Evolutionary conservation across 768 basidiomycete genomes (phyloP).

Genomic region (Ramaria rubella): DNA sequence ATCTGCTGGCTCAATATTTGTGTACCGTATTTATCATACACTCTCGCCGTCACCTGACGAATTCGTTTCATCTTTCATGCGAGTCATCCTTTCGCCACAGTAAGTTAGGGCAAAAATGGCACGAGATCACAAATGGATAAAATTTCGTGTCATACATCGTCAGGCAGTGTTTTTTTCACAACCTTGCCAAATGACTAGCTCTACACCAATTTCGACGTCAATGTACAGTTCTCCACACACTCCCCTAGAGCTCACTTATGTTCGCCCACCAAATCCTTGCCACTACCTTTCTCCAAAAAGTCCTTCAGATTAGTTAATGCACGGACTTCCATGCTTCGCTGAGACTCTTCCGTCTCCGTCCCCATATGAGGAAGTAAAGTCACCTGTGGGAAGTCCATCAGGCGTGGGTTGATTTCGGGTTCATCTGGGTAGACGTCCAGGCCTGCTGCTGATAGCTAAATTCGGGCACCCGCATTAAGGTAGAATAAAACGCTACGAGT

Average conservation of each 20-base stretch:
- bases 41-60: too few species aligned
- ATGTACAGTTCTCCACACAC: neutral
- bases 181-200: neutral
- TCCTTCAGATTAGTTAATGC: constrained; percentile 72
- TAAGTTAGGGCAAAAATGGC: too few species aligned
- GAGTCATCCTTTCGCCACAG: too few species aligned
- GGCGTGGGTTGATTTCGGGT: constrained; percentile 68
- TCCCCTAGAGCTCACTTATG: constrained; percentile 8
- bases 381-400: constrained; percentile 77
- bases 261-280: constrained; percentile 65
- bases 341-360: constrained; percentile 76
- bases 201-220: neutral
- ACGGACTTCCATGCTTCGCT: constrained; percentile 79
- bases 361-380: constrained; percentile 91
- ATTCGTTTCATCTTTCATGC: too few species aligned
- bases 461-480: neutral
- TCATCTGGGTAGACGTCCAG: constrained; percentile 86
- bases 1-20: too few species aligned
- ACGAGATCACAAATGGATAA: too few species aligned
- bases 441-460: constrained; percentile 70
- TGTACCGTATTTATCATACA: too few species aligned
- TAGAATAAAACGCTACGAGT: neutral
- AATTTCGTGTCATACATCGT: too few species aligned
- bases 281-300: constrained; percentile 56
- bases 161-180: neutral